Evolutionary conservation across 1,284 basidiomycete genomes (phyloP).

Genomic region (Vanrija pseudolonga): DNA sequence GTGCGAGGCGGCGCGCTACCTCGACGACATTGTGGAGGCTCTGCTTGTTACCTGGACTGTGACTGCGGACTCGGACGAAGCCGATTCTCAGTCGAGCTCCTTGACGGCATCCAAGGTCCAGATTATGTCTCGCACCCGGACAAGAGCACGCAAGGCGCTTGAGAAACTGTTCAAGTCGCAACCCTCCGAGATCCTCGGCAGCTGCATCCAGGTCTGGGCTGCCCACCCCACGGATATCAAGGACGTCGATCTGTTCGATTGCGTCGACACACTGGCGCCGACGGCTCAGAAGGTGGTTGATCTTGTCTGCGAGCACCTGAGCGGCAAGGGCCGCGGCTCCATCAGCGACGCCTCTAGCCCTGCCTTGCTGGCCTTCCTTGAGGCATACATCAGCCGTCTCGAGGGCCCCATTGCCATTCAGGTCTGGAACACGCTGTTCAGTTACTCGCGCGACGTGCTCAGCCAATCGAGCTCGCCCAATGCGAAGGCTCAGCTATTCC

Average conservation of each 20-base stretch:
- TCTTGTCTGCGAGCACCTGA: conserved; percentile 71
- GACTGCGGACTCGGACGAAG: conserved; percentile 6
- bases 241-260: conserved; percentile 64
- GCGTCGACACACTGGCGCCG: conserved; percentile 76
- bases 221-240: conserved; percentile 26
- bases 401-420: conserved; percentile 87
- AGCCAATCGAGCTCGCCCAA: conserved; percentile 59
- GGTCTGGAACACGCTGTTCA: conserved; percentile 78
- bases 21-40: conserved; percentile 36
- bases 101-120: conserved; percentile 38
- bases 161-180: conserved; percentile 82
- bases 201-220: conserved; percentile 38
- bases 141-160: conserved; percentile 69
- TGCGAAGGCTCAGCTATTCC: conserved; percentile 63
- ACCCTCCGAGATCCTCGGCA: conserved; percentile 73
- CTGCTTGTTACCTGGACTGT: conserved; percentile 38
- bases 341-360: conserved; percentile 48
- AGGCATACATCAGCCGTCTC: conserved; percentile 76
- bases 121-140: conserved; percentile 43
- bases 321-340: conserved; percentile 54
- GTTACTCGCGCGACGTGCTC: conserved; percentile 74
- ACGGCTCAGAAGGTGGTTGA: conserved; percentile 85
- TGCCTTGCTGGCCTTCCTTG: conserved; percentile 62
- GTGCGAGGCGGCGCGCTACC: conserved; percentile 24
- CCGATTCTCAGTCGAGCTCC: neutral